A percentile compares a stretch with the other conserved stretches of the same genome.
Conservation (phyloP, 306 rosid species). For the Cucumis melo region DNA sequence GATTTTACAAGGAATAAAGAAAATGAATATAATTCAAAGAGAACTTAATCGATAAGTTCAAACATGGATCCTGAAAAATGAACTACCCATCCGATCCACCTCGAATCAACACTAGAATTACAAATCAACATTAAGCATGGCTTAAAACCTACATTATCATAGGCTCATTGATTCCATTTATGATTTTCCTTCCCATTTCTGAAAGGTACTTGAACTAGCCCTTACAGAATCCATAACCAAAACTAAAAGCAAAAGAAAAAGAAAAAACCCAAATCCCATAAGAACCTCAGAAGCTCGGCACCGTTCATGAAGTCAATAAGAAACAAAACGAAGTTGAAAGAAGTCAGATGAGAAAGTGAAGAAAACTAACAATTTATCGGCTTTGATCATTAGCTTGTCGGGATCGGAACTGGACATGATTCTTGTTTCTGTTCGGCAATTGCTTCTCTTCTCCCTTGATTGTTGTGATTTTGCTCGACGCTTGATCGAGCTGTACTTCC, state of each 20-base stretch:
- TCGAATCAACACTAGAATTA: not conserved
- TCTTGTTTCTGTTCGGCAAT: not conserved
- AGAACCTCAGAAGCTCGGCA: not conserved
- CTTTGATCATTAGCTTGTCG: constrained; percentile 54
- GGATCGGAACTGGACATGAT: constrained; percentile 62
- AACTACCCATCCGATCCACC: constrained; percentile 6
- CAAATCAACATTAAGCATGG: not conserved
- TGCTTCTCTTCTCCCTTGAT: not conserved
- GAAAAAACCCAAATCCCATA: not conserved
- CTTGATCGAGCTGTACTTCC: not conserved
- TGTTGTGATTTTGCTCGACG: not conserved
- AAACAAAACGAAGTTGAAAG: not conserved
- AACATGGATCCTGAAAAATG: not conserved
- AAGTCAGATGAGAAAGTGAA: not conserved
- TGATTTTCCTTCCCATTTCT: not conserved
- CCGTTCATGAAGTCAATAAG: not conserved
- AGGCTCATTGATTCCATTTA: not conserved
- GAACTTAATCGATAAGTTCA: not conserved
- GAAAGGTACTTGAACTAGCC: not conserved
- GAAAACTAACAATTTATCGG: constrained; percentile 51
- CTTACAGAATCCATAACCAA: not conserved
- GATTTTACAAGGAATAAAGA: not conserved
- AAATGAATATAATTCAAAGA: not conserved
- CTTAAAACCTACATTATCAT: not conserved
- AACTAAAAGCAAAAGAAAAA: not conserved